These are phyloP conservation scores for Neonectria neomacrospora DNA, from an alignment of 2,329 filamentous ascomycete genomes.

Conservation along the genomic window DNA sequence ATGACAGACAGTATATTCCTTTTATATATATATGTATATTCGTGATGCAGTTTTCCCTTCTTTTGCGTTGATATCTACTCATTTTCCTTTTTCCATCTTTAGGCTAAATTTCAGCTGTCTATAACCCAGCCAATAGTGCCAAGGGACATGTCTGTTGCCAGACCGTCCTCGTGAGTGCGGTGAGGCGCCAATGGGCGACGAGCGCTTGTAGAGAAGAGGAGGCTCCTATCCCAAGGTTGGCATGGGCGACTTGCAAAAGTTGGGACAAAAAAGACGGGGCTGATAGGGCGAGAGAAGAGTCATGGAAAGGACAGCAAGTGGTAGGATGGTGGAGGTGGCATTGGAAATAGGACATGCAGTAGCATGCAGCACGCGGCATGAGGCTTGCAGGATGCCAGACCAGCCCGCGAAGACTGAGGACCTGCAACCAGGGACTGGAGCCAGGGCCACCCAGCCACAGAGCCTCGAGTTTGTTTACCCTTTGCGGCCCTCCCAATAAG, in stretches of 20 bases:
- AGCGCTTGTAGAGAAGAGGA: conserved; percentile 41
- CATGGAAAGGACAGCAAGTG: neutral
- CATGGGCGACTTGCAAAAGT: neutral
- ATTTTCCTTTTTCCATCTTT: conserved; percentile 23
- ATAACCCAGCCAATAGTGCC: conserved; percentile 37
- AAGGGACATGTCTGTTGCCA: conserved; percentile 9
- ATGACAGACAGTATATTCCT: neutral
- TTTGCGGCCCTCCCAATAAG: neutral
- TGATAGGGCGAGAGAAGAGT: neutral
- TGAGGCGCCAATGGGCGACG: conserved; percentile 35
- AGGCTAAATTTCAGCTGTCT: conserved; percentile 36
- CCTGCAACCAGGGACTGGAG: neutral
- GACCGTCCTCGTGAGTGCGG: conserved; percentile 31
- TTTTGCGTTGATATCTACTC: conserved; percentile 13
- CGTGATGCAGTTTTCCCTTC: neutral
- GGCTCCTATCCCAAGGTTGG: conserved; percentile 11
- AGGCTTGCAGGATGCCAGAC: conserved; percentile 11
- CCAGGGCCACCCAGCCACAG: neutral
- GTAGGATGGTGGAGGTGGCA: neutral
- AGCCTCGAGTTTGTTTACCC: conserved; percentile 1
- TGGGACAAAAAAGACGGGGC: neutral
- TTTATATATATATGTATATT: neutral
- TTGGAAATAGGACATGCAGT: conserved; percentile 10
- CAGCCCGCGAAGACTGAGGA: conserved; percentile 3
- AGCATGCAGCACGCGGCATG: conserved; percentile 7